phyloP scores from a whole-genome alignment of 176 grass and related monocot genomes.

The Phyllostachys edulis region DNA sequence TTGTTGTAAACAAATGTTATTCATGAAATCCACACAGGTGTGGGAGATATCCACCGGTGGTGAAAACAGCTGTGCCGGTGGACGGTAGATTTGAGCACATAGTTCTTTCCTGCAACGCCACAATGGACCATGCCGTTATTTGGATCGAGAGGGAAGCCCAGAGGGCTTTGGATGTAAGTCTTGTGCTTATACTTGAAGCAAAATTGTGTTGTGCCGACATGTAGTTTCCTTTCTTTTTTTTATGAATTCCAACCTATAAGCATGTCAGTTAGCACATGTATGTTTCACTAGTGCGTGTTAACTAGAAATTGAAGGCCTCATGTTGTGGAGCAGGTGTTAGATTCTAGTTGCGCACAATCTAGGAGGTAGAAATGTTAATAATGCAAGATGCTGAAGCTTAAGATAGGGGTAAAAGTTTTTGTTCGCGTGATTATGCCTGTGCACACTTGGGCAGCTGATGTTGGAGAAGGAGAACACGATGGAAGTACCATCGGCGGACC shows the following conservation, averaged over 20 bases:
- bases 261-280: neutral
- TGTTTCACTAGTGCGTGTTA: neutral
- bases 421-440: neutral
- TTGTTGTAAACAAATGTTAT: neutral
- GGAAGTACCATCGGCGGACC: slow-evolving; percentile 52
- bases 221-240: neutral
- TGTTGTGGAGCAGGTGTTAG: too few species aligned
- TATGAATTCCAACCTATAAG: neutral
- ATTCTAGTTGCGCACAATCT: neutral
- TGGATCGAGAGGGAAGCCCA: slow-evolving; percentile 83
- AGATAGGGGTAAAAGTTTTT: neutral
- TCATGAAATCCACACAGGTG: slow-evolving; percentile 47
- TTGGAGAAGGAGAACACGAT: slow-evolving; percentile 54
- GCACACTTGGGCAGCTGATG: slow-evolving; percentile 52
- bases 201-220: too few species aligned
- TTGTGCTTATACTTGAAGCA: neutral
- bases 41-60: slow-evolving; percentile 37
- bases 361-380: slow-evolving; percentile 1
- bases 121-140: slow-evolving; percentile 78
- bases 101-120: slow-evolving; percentile 47
- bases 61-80: slow-evolving; percentile 86
- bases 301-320: neutral
- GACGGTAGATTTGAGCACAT: slow-evolving; percentile 70
- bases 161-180: slow-evolving; percentile 79
- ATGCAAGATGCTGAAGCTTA: neutral